Base-by-base conservation (phyloP, 2,329 filamentous ascomycete genomes). In the Beauveria bassiana region DNA sequence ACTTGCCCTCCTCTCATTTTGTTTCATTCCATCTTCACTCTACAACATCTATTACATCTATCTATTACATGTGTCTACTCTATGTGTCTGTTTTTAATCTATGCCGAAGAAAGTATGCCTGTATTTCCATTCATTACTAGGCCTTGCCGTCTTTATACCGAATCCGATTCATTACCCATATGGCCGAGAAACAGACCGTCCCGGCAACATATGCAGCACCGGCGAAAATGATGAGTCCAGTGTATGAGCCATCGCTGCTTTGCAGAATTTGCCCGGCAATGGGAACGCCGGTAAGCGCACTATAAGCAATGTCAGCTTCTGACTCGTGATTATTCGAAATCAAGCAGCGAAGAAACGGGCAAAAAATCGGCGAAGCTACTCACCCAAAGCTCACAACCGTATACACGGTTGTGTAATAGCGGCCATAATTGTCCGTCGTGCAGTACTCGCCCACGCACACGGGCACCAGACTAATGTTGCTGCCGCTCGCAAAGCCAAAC, bases 371-470 rank as follows among this genome's bases (percentile, higher is more conserved):
- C 26, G 3, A 12, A 8, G 31, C 12, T 16, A 65, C 63, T 47
- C 77, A 85, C 67, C 86, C 87, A 66, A 93, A 80, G 47, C 84
- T 86, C 18, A 91, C 86, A 50, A 89, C 74, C 0, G 83, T 87
- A 68, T 88, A 89, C 64, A 83, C 83, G 1, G 86, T 88, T 3
- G 86, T 85, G 67, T 87, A 88, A 66, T 89, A 87, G 20, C 85
- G 74, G 0, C 87, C 88, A 65, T 89, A 90, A 52, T 88, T 77
- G 64, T 86, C 80, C 2, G 85, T 88, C 46, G 82, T 79, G 71
- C 87, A 90, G 4, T 89, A 76, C 72, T 89, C 86, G 0, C 86
- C 86, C 2, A 91, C 81, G 66, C 87, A 90, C 1, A 90, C 87
- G 0, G 88, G 87, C 0, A 86, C 87, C 55, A 91, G 70, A 9